phyloP scores from a whole-genome alignment of 768 basidiomycete genomes.

The Cystofilobasidium bisporidii region DNA sequence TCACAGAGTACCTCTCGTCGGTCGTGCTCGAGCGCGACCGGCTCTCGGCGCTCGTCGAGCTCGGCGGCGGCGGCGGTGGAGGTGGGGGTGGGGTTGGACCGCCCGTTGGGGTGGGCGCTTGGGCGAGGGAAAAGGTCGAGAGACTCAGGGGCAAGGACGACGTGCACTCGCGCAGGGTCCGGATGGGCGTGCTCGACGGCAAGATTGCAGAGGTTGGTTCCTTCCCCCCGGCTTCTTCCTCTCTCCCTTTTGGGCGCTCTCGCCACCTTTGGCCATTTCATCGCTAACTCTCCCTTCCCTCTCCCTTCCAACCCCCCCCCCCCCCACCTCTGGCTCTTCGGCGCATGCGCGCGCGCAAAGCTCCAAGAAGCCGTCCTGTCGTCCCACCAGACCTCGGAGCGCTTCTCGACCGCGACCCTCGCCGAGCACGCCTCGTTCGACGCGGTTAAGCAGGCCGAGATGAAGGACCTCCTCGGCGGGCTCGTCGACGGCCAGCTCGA shows the following conservation, averaged over 20 bases:
- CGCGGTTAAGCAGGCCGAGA: slow-evolving; percentile 80
- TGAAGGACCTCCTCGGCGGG: slow-evolving; percentile 86
- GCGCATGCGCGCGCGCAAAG: slow-evolving; percentile 43
- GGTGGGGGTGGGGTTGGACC: slow-evolving; percentile 46
- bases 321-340: neutral
- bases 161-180: slow-evolving; percentile 82
- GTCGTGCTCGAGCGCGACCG: slow-evolving; percentile 87
- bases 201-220: slow-evolving; percentile 85
- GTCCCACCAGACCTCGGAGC: slow-evolving; percentile 89
- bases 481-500: slow-evolving; percentile 92
- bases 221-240: neutral
- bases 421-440: slow-evolving; percentile 86
- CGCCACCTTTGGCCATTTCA: no score
- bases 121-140: slow-evolving; percentile 86
- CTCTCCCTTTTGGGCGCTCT: neutral
- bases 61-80: neutral
- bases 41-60: slow-evolving; percentile 65
- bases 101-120: slow-evolving; percentile 80
- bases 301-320: no score
- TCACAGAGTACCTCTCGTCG: slow-evolving; percentile 88
- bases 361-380: slow-evolving; percentile 92
- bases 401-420: slow-evolving; percentile 90
- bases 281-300: no score
- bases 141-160: slow-evolving; percentile 85
- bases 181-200: slow-evolving; percentile 79